Evolutionary conservation across 176 grass and related monocot species (phyloP).

Genomic region (Pharus latifolius): DNA sequence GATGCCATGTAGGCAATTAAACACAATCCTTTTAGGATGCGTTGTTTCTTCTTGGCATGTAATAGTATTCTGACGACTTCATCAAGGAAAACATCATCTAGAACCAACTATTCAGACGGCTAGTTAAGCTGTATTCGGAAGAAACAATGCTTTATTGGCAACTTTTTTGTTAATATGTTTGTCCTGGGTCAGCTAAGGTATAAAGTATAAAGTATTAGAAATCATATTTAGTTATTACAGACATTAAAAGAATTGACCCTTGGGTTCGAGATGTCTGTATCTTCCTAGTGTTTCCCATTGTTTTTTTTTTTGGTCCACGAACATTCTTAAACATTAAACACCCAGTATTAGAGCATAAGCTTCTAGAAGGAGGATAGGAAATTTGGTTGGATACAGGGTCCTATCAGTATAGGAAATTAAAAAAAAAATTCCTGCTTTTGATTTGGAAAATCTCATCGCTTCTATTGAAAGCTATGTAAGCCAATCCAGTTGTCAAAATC

Average conservation of each 20-base stretch:
- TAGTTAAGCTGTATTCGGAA: not conserved
- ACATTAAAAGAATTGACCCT: slow-evolving; percentile 1
- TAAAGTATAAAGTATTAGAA: too few relatives aligned
- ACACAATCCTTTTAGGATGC: not conserved
- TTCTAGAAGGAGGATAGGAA: slow-evolving; percentile 19
- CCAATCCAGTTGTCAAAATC: not conserved
- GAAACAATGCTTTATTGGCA: not conserved
- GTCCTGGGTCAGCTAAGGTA: not conserved
- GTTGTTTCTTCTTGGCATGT: slow-evolving; percentile 1
- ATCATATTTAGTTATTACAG: not conserved
- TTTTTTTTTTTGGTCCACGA: slow-evolving; percentile 10
- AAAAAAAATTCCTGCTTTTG: not conserved
- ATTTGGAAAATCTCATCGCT: not conserved
- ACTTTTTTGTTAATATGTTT: slow-evolving; percentile 15
- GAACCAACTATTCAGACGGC: not conserved
- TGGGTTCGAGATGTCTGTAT: not conserved
- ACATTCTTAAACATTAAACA: slow-evolving; percentile 1
- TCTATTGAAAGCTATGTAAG: not conserved
- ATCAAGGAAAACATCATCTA: not conserved
- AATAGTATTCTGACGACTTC: not conserved
- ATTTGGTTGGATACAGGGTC: not conserved
- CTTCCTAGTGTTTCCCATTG: slow-evolving; percentile 23
- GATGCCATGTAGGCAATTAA: too few relatives aligned
- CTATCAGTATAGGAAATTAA: not conserved
- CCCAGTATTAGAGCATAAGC: not conserved